Evolutionary conservation across 805 yeast species (phyloP).

Genomic region (Saccharomyces mikatae): DNA sequence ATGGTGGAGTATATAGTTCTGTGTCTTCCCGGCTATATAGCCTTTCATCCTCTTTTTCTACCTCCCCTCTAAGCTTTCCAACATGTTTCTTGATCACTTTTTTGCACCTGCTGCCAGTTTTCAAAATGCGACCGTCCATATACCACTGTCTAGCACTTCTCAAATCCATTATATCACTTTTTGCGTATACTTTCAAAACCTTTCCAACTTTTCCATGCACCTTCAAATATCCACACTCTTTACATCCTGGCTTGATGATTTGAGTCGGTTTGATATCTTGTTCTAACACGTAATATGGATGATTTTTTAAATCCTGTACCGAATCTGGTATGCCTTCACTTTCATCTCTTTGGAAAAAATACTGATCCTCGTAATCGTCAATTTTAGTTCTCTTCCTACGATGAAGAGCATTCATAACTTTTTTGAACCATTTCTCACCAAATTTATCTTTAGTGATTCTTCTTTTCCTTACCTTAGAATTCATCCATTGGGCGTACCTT

Average conservation of each 20-base stretch:
- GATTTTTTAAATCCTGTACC: conserved; percentile 73
- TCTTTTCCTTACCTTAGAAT: conserved; percentile 68
- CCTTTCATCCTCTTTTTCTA: conserved; percentile 51
- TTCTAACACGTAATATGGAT: conserved; percentile 79
- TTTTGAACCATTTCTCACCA: conserved; percentile 54
- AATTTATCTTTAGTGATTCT: conserved; percentile 55
- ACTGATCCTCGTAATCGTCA: conserved; percentile 32
- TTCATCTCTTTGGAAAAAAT: conserved; percentile 40
- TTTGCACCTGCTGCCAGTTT: conserved; percentile 60
- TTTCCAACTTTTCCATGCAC: conserved; percentile 32
- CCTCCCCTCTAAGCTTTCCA: conserved; percentile 38
- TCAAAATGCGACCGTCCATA: conserved; percentile 66
- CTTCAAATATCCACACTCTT: conserved; percentile 61
- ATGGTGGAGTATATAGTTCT: conserved; percentile 57
- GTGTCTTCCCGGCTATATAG: conserved; percentile 78
- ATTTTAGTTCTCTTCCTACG: conserved; percentile 23
- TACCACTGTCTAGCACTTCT: conserved; percentile 83
- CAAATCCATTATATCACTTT: conserved; percentile 55
- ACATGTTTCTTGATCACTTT: conserved; percentile 35
- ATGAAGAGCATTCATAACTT: conserved; percentile 29
- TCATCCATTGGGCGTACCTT: conserved; percentile 62
- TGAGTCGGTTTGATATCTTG: conserved; percentile 67
- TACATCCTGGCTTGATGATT: conserved; percentile 54
- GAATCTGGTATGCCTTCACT: conserved; percentile 84
- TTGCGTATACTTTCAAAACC: conserved; percentile 55